Evolutionary conservation across 305 asterid species (phyloP).

Genomic region (Rubia balearica): DNA sequence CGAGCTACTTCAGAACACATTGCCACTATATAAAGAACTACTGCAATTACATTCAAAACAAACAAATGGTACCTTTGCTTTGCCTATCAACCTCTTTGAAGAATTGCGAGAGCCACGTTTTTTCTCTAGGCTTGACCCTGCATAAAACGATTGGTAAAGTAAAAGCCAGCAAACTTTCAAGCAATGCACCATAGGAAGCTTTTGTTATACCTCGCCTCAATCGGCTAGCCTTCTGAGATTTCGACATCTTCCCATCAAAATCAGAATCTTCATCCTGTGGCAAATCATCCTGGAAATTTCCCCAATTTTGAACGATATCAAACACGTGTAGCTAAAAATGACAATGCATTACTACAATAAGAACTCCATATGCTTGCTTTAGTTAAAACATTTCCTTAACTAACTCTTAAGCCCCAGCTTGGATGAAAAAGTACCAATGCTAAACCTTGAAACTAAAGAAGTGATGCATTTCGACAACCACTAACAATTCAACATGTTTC

Average conservation of each 20-base stretch:
- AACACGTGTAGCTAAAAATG: neutral
- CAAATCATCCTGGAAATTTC: conserved; percentile 40
- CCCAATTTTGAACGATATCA: neutral
- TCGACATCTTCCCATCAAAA: conserved; percentile 43
- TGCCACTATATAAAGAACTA: neutral
- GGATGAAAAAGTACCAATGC: neutral
- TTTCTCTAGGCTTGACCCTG: conserved; percentile 30
- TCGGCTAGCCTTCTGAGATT: conserved; percentile 33
- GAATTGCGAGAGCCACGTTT: conserved; percentile 17
- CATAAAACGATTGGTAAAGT: conserved; percentile 4
- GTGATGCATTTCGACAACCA: neutral
- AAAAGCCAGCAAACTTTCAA: neutral
- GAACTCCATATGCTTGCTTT: conserved; percentile 3
- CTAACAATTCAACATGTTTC: neutral
- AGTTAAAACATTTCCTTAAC: neutral
- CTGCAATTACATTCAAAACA: conserved; percentile 16
- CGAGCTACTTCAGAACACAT: conserved; percentile 11
- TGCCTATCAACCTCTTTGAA: conserved; percentile 23
- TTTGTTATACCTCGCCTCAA: conserved; percentile 42
- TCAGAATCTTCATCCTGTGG: conserved; percentile 38
- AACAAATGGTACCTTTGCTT: conserved; percentile 35
- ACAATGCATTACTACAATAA: neutral
- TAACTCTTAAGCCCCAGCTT: neutral
- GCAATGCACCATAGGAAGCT: neutral
- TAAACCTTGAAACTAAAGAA: neutral